A percentile compares a stretch with the other conserved stretches of the same genome.
Evolutionary conservation across 495 filamentous ascomycete species (phyloP).

Genomic region (Xylaria curta): DNA sequence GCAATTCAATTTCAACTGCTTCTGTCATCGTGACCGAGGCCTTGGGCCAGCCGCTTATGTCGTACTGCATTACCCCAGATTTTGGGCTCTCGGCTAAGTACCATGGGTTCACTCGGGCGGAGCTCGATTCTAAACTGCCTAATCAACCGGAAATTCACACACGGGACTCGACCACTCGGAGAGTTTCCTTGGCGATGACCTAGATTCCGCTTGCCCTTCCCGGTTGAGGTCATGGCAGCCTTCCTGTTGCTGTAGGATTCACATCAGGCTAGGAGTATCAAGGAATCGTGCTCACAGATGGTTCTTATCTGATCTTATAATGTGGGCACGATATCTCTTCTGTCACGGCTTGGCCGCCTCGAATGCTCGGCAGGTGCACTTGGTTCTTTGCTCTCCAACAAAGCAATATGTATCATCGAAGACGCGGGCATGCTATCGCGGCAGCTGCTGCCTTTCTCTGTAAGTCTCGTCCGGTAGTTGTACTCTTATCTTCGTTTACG

Average conservation of each 20-base stretch:
- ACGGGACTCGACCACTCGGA: slow-evolving; percentile 15
- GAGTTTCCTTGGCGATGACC: neutral
- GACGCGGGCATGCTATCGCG: slow-evolving; percentile 28
- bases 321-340: slow-evolving; percentile 19
- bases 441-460: slow-evolving; percentile 31
- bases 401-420: slow-evolving; percentile 31
- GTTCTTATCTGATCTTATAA: slow-evolving; percentile 15
- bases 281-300: neutral
- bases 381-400: slow-evolving; percentile 8
- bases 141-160: slow-evolving; percentile 24
- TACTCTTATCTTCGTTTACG: neutral
- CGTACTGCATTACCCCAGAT: slow-evolving; percentile 19
- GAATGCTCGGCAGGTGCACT: slow-evolving; percentile 1
- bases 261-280: neutral
- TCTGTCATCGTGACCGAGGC: slow-evolving; percentile 12
- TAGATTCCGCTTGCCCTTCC: slow-evolving; percentile 23
- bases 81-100: slow-evolving; percentile 25
- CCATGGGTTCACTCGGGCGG: slow-evolving; percentile 8
- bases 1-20: slow-evolving; percentile 17
- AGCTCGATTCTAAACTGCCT: slow-evolving; percentile 20
- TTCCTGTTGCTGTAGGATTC: neutral
- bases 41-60: slow-evolving; percentile 10
- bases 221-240: neutral
- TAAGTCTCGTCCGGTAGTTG: slow-evolving; percentile 27
- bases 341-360: slow-evolving; percentile 1